These are phyloP conservation scores for Novymonas esmeraldas DNA, from an alignment of 208 protist species.

Conservation along the genomic window DNA sequence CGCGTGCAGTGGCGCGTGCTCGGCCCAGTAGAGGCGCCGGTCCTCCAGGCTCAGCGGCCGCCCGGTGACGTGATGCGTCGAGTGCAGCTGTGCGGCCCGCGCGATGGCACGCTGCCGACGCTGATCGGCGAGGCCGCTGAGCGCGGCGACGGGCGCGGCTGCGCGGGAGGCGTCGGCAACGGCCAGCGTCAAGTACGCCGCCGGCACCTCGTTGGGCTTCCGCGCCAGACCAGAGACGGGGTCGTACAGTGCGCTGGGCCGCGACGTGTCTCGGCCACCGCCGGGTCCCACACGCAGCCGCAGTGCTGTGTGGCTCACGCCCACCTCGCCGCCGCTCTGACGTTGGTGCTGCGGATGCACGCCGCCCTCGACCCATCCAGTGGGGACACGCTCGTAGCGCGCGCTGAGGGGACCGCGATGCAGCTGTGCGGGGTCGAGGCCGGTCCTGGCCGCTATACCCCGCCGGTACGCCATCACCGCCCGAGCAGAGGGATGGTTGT, in stretches of 20 bases:
- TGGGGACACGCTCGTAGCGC: slow-evolving; percentile 16
- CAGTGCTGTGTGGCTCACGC: slow-evolving; percentile 1
- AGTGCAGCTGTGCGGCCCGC: neutral
- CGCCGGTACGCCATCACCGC: slow-evolving; percentile 13
- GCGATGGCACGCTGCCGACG: slow-evolving; percentile 4
- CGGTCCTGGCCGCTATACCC: slow-evolving; percentile 13
- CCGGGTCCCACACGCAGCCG: slow-evolving; percentile 6
- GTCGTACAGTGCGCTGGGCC: slow-evolving; percentile 17
- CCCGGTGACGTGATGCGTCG: slow-evolving; percentile 7
- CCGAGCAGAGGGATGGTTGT: slow-evolving; percentile 8
- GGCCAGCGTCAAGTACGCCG: slow-evolving; percentile 8
- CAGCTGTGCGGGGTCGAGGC: slow-evolving; percentile 19
- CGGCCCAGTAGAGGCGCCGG: slow-evolving; percentile 22
- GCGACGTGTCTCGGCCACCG: neutral
- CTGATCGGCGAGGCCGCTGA: slow-evolving; percentile 1
- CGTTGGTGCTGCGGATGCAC: neutral
- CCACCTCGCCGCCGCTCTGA: neutral
- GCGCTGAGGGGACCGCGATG: slow-evolving; percentile 10
- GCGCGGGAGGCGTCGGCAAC: too few species aligned
- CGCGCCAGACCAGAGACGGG: slow-evolving; percentile 15
- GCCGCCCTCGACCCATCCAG: neutral
- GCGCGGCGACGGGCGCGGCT: neutral
- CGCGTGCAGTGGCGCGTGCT: slow-evolving; percentile 22
- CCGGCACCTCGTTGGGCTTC: slow-evolving; percentile 31
- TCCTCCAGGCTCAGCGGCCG: slow-evolving; percentile 7